Evolutionary conservation across 2,329 filamentous ascomycete species (phyloP).

Genomic region (Botrytis tulipae): DNA sequence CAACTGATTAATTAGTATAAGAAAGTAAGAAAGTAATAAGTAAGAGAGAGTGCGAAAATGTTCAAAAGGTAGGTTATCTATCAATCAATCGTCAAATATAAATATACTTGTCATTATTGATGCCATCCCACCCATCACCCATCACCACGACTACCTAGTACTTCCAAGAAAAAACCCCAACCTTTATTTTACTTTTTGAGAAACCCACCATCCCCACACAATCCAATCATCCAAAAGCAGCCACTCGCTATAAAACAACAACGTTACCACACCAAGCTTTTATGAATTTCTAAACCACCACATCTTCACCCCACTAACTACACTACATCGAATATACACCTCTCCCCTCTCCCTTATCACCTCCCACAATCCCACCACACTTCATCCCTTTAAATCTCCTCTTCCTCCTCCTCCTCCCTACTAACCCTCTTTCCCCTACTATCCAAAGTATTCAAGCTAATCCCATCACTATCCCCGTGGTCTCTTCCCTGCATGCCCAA

Average conservation of each 20-base stretch:
- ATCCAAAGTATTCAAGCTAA: constrained; percentile 61
- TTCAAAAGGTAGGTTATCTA: no score
- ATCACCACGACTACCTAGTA: not conserved
- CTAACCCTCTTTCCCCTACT: constrained; percentile 54
- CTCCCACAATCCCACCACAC: not conserved
- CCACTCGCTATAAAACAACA: not conserved
- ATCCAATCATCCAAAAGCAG: not conserved
- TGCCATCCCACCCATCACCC: not conserved
- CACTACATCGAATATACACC: not conserved
- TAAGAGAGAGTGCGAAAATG: no score
- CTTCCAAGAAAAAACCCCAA: not conserved
- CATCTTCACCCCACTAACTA: not conserved
- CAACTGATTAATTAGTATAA: no score
- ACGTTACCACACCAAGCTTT: not conserved
- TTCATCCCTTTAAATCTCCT: constrained; percentile 31
- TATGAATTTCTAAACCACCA: not conserved
- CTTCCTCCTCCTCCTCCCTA: constrained; percentile 54
- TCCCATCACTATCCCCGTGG: constrained; percentile 47
- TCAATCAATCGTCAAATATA: no score
- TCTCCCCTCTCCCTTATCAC: not conserved
- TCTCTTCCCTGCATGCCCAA: constrained; percentile 63
- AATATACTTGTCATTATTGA: no score
- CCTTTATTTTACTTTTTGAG: not conserved
- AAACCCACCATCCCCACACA: not conserved
- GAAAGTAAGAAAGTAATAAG: no score